Evolutionary conservation across 108 stramenopile genomes (phyloP).

Genomic region (Nitzschia sp.): DNA sequence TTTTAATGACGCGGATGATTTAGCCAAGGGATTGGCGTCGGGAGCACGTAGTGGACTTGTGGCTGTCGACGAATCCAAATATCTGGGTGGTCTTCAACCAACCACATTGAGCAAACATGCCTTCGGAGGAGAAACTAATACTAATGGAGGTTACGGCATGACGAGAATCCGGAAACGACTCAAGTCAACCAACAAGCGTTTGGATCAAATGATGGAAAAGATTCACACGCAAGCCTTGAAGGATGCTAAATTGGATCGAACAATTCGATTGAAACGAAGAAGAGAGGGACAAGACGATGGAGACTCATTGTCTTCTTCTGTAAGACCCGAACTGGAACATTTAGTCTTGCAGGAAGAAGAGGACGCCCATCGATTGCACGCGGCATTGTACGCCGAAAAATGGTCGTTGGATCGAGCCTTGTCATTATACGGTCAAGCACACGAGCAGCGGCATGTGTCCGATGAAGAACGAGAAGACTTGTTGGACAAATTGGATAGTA

Average conservation of each 20-base stretch:
- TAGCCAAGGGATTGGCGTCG: conserved; percentile 40
- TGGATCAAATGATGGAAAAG: conserved; percentile 56
- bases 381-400: conserved; percentile 49
- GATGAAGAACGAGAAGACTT: conserved; percentile 41
- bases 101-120: conserved; percentile 46
- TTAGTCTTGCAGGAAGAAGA: conserved; percentile 51
- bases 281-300: conserved; percentile 4
- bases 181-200: conserved; percentile 33
- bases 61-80: conserved; percentile 50
- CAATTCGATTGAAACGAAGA: conserved; percentile 26
- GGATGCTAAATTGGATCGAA: conserved; percentile 37
- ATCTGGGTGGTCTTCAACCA: conserved; percentile 62
- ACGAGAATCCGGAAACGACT: conserved; percentile 38
- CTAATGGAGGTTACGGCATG: conserved; percentile 29
- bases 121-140: conserved; percentile 34
- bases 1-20: conserved; percentile 51
- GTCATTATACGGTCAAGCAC: conserved; percentile 33
- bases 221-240: conserved; percentile 35
- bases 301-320: conserved; percentile 1
- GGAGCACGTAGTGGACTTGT: conserved; percentile 48
- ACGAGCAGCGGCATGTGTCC: conserved; percentile 15
- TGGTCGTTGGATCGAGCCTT: conserved; percentile 67
- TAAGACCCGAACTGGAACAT: conserved; percentile 49
- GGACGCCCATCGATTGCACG: conserved; percentile 32
- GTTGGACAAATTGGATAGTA: conserved; percentile 27